phyloP scores from a whole-genome alignment of 306 rosid genomes.

The Medicago ruthenica region DNA sequence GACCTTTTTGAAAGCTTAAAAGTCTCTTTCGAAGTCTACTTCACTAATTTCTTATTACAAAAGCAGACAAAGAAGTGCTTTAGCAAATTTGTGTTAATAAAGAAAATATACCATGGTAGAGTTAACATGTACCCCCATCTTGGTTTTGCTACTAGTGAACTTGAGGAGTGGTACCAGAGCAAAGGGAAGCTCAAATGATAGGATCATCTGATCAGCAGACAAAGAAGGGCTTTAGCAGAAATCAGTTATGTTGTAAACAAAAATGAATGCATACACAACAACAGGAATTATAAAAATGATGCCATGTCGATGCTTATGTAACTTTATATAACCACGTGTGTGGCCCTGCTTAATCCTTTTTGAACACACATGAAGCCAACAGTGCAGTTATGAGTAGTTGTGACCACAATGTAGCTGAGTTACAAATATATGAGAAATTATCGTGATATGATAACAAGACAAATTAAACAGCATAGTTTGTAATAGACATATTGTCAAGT shows the following conservation, averaged over 20 bases:
- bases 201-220: slow-evolving; percentile 76
- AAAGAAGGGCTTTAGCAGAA: slow-evolving; percentile 33
- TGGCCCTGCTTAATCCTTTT: background rate
- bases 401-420: slow-evolving; percentile 24
- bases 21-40: background rate
- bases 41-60: background rate
- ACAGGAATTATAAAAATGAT: slow-evolving; percentile 19
- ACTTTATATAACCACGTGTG: background rate
- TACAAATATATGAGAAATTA: slow-evolving; percentile 24
- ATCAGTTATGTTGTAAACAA: slow-evolving; percentile 11
- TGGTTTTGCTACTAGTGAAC: slow-evolving; percentile 84
- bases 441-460: background rate
- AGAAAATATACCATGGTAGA: slow-evolving; percentile 60
- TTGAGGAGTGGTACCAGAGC: slow-evolving; percentile 95
- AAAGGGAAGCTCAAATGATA: slow-evolving; percentile 96
- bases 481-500: background rate
- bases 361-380: slow-evolving; percentile 10
- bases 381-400: background rate
- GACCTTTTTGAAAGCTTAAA: background rate
- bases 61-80: background rate
- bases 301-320: slow-evolving; percentile 13
- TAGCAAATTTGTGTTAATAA: background rate
- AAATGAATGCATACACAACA: slow-evolving; percentile 26
- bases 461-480: slow-evolving; percentile 22
- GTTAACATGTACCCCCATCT: slow-evolving; percentile 89